Conservation (phyloP, 73 alveolate genomes). For the Uronychia setigera region DNA sequence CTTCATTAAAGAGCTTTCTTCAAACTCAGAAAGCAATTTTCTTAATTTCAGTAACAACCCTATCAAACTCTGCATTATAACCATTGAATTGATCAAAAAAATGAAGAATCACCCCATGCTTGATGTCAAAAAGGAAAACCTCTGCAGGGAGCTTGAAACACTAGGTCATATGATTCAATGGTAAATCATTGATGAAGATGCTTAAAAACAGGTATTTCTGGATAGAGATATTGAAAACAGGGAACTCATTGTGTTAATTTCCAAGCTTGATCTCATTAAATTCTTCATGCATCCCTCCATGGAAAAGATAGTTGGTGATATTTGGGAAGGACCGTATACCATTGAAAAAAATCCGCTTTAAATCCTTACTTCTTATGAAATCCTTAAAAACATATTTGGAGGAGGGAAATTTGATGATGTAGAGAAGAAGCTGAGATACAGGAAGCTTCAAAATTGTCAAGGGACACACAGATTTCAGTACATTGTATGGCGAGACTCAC, state of each 20-base stretch:
- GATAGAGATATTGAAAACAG: neutral
- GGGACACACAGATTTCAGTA: neutral
- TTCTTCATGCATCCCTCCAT: constrained; percentile 1
- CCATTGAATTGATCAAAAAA: neutral
- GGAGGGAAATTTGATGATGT: neutral
- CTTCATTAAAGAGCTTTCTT: neutral
- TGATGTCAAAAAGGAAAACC: neutral
- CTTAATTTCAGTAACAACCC: neutral
- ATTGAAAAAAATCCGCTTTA: neutral
- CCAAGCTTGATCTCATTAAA: neutral
- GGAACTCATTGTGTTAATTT: neutral
- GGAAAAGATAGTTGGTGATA: neutral
- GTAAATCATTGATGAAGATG: neutral
- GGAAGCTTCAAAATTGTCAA: neutral
- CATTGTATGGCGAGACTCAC: neutral
- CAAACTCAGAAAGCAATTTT: neutral
- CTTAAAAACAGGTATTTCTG: neutral
- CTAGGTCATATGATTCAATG: neutral
- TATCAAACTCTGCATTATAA: neutral
- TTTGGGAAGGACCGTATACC: neutral
- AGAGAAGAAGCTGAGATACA: neutral
- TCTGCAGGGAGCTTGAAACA: neutral
- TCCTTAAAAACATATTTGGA: neutral
- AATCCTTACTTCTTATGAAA: neutral
- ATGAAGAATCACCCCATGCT: neutral